These are phyloP conservation scores for Saitozyma podzolica DNA, from an alignment of 768 basidiomycete species.

Conservation along the genomic window DNA sequence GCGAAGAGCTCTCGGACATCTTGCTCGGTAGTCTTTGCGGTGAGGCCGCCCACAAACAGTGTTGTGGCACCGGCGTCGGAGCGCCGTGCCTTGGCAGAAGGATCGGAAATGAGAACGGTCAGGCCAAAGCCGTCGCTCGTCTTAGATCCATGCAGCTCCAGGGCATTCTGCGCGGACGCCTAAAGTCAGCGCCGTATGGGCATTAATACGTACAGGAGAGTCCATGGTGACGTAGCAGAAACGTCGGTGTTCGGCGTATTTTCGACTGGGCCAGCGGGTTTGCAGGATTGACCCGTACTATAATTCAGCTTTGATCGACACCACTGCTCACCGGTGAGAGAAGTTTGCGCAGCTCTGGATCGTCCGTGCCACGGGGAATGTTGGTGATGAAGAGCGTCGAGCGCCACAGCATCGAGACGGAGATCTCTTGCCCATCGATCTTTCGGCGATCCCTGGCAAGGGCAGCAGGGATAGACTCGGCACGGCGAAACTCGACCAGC, in stretches of 20 bases:
- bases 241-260: slow-evolving; percentile 83
- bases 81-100: slow-evolving; percentile 82
- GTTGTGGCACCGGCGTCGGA: slow-evolving; percentile 82
- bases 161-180: slow-evolving; percentile 66
- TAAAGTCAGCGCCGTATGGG: slow-evolving; percentile 28
- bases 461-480: slow-evolving; percentile 78
- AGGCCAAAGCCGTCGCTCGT: slow-evolving; percentile 61
- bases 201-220: slow-evolving; percentile 64
- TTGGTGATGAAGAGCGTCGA: slow-evolving; percentile 95
- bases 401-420: slow-evolving; percentile 87
- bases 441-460: slow-evolving; percentile 94
- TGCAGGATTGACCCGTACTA: slow-evolving; percentile 91
- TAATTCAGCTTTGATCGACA: slow-evolving; percentile 2
- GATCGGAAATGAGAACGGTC: slow-evolving; percentile 84
- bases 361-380: slow-evolving; percentile 83
- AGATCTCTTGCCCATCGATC: slow-evolving; percentile 70
- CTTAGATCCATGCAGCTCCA: slow-evolving; percentile 75
- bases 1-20: slow-evolving; percentile 78
- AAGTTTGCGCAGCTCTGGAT: slow-evolving; percentile 68
- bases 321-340: slow-evolving; percentile 69
- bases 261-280: slow-evolving; percentile 96
- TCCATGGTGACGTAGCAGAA: slow-evolving; percentile 95
- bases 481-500: slow-evolving; percentile 79
- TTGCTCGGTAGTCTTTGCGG: slow-evolving; percentile 69
- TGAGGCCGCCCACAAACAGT: slow-evolving; percentile 83